phyloP scores from a whole-genome alignment of 176 grass and related monocot genomes.

The Oryza brachyantha region DNA sequence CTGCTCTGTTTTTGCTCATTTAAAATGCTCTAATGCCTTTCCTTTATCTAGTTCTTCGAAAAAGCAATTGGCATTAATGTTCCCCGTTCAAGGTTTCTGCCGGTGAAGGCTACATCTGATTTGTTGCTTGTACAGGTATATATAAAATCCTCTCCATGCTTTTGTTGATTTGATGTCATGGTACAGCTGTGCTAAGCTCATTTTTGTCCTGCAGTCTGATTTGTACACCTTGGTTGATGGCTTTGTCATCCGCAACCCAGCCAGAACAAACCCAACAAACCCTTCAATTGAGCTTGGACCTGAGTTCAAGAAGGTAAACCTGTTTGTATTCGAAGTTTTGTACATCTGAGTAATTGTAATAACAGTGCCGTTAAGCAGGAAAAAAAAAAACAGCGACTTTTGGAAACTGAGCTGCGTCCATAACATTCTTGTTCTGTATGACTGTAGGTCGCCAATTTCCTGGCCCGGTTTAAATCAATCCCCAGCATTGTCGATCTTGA shows the following conservation, averaged over 20 bases:
- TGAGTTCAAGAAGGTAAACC: constrained; percentile 89
- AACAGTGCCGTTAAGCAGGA: not conserved
- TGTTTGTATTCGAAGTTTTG: constrained; percentile 4
- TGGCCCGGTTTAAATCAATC: constrained; percentile 84
- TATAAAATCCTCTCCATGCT: constrained; percentile 2
- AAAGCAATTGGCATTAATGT: constrained; percentile 84
- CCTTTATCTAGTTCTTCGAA: constrained; percentile 78
- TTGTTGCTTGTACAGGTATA: constrained; percentile 97
- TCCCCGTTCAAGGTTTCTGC: constrained; percentile 86
- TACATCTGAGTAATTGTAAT: not conserved
- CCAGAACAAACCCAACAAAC: constrained; percentile 74
- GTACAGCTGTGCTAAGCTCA: constrained; percentile 16
- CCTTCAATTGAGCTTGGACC: constrained; percentile 90
- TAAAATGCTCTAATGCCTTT: constrained; percentile 8
- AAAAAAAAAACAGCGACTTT: not conserved
- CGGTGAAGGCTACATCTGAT: constrained; percentile 96
- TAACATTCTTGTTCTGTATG: not conserved
- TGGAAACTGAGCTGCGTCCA: not conserved
- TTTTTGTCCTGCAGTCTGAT: constrained; percentile 71
- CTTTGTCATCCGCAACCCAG: constrained; percentile 84
- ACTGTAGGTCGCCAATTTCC: constrained; percentile 80
- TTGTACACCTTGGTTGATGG: constrained; percentile 96
- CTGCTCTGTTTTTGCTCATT: not conserved
- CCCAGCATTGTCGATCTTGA: constrained; percentile 98
- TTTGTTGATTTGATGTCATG: constrained; percentile 5